Evolutionary conservation across 805 yeast species (phyloP).

Genomic region (Candida tallmaniae): DNA sequence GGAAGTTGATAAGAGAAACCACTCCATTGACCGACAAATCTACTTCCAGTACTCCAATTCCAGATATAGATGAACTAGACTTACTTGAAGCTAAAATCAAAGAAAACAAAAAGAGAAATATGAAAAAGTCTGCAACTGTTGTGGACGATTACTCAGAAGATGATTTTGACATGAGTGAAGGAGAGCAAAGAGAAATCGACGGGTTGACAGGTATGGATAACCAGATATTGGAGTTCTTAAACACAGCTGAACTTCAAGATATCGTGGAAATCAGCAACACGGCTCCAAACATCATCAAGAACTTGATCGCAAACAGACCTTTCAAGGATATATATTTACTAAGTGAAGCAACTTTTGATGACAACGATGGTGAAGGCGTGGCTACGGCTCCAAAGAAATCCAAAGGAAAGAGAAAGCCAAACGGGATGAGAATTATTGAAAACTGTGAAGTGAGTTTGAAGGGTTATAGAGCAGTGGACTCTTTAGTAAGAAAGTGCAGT

Average conservation of each 20-base stretch:
- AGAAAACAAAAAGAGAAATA: conserved; percentile 23
- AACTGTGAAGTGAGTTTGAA: conserved; percentile 64
- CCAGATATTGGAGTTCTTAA: conserved; percentile 71
- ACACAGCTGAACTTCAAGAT: conserved; percentile 70
- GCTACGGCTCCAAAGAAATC: conserved; percentile 18
- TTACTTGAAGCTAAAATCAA: conserved; percentile 34
- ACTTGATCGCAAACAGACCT: conserved; percentile 67
- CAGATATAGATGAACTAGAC: conserved; percentile 31
- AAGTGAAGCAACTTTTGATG: conserved; percentile 48
- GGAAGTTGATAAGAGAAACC: conserved; percentile 7
- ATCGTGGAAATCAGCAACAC: conserved; percentile 77
- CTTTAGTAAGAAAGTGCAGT: conserved; percentile 81
- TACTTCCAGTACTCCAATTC: neutral
- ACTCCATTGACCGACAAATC: conserved; percentile 2
- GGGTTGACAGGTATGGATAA: conserved; percentile 51
- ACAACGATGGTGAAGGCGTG: conserved; percentile 16
- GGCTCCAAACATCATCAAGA: conserved; percentile 58
- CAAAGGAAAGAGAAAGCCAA: conserved; percentile 45
- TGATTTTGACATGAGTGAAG: conserved; percentile 44
- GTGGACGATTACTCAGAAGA: conserved; percentile 40
- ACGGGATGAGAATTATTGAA: conserved; percentile 73
- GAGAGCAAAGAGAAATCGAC: conserved; percentile 29
- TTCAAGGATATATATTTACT: conserved; percentile 56
- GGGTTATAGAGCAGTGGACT: conserved; percentile 93
- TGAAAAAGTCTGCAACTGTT: conserved; percentile 5